phyloP scores from a whole-genome alignment of 208 protist species.

The Leishmania martiniquensis region DNA sequence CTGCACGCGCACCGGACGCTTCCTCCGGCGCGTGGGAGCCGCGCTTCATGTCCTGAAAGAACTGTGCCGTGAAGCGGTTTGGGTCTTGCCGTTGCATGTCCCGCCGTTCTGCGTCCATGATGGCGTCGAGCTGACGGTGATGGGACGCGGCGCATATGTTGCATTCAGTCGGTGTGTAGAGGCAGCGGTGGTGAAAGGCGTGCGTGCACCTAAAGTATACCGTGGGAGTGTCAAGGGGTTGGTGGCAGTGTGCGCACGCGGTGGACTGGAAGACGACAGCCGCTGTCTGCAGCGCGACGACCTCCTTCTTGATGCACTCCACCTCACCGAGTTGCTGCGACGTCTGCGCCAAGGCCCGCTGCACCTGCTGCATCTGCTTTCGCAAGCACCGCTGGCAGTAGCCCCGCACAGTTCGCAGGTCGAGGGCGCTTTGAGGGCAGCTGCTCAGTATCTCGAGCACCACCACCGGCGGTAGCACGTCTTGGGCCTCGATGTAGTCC shows the following conservation, averaged over 20 bases:
- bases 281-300: slow-evolving; percentile 65
- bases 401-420: slow-evolving; percentile 83
- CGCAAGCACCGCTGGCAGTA: slow-evolving; percentile 79
- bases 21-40: not conserved
- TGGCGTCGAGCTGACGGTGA: slow-evolving; percentile 23
- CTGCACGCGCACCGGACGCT: not conserved
- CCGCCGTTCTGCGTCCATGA: slow-evolving; percentile 25
- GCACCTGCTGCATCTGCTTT: slow-evolving; percentile 31
- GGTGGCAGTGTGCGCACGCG: slow-evolving; percentile 85
- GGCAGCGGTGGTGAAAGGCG: slow-evolving; percentile 94
- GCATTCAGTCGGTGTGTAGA: slow-evolving; percentile 62
- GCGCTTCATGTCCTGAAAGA: slow-evolving; percentile 25
- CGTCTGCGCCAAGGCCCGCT: slow-evolving; percentile 18
- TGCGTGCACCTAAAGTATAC: slow-evolving; percentile 96
- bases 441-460: slow-evolving; percentile 91
- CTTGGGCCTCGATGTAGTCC: slow-evolving; percentile 82
- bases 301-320: slow-evolving; percentile 62
- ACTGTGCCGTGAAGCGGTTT: slow-evolving; percentile 21
- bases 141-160: slow-evolving; percentile 50
- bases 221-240: slow-evolving; percentile 90
- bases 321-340: slow-evolving; percentile 47
- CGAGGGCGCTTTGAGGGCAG: slow-evolving; percentile 36
- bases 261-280: slow-evolving; percentile 87
- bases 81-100: slow-evolving; percentile 24
- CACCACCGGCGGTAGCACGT: slow-evolving; percentile 90